Evolutionary conservation across 2,329 filamentous ascomycete genomes (phyloP), one percentile per base, ranked within the genome.

Genomic region (Trichothecium sympodiale): DNA sequence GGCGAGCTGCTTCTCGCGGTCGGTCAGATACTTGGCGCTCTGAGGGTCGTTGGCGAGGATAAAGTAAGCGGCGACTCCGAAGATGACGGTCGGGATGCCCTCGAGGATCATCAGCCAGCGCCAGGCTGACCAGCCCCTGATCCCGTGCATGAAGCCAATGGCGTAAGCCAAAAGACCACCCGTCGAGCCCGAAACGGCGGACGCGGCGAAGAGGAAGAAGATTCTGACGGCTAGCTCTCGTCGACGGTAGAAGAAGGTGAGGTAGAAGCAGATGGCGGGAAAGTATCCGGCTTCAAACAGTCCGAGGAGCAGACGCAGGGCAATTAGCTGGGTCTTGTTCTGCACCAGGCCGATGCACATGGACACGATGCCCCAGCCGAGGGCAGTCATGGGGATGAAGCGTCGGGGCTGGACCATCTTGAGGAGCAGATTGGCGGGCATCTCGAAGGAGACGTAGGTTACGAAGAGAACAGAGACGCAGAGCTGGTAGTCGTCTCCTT

Each of bases 51-150:
- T 38, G 26, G 36, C 20, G 31, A 38, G 27, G 14, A 38, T n/a
- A 32, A 32, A 38, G 15, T 29, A 27, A 12, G 33, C 31, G 8
- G 33, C 20, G 10, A 31, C 25, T 7, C 30, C 36, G n/a, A 31
- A 34, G 17, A 38, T 17, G 20, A 73, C 55, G 1, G 68, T 49
- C 15, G 48, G 45, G 16, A 51, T 39, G 1, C 51, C 50, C 28
- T 56, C 47, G 16, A 71, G 47, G 33, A 69, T 69, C 59, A 83
- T 65, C 39, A 84, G 81, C 77, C 79, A 83, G 17, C 80, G 60
- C 80, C 80, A 84, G 1, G 76, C 79, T 16, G 60, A 53, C 34
- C 66, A 60, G 3, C 41, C 43, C 12, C 30, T 20, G 23, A 38
- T 15, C 6, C 43, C 43, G 8, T 80, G 71, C 70, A 84, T 74